Percentiles rank a stretch among this genome's conserved stretches.
Evolutionary conservation across 2,329 filamentous ascomycete genomes (phyloP).

Genomic region (Calonectria hawksworthii): DNA sequence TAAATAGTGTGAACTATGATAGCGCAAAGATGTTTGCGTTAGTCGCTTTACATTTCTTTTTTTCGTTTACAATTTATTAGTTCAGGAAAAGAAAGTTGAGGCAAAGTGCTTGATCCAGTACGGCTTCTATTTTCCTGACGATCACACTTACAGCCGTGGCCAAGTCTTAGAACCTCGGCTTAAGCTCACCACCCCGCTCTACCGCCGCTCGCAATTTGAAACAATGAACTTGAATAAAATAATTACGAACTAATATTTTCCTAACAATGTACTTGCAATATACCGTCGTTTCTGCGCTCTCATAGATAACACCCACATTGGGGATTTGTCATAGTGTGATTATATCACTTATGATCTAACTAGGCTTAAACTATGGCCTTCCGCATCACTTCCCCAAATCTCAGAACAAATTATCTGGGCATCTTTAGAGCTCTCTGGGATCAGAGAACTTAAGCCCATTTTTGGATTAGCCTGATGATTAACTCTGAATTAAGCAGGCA

Average conservation of each 20-base stretch:
- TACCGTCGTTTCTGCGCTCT: background rate
- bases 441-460: background rate
- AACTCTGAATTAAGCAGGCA: background rate
- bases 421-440: background rate
- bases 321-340: background rate
- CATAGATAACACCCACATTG: background rate
- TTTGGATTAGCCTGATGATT: background rate
- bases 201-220: background rate
- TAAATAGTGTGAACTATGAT: background rate
- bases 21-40: background rate
- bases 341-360: background rate
- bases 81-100: no score
- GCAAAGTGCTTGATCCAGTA: background rate
- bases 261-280: background rate
- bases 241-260: background rate
- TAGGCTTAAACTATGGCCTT: background rate
- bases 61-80: no score
- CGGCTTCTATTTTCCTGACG: constrained; percentile 21
- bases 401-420: background rate
- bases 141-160: background rate
- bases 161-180: constrained; percentile 18
- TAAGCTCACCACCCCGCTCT: constrained; percentile 19
- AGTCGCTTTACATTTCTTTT: background rate
- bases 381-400: background rate
- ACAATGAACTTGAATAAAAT: background rate